Base-by-base conservation (phyloP, 164 flowering plant species). In the Brasenia schreberi region DNA sequence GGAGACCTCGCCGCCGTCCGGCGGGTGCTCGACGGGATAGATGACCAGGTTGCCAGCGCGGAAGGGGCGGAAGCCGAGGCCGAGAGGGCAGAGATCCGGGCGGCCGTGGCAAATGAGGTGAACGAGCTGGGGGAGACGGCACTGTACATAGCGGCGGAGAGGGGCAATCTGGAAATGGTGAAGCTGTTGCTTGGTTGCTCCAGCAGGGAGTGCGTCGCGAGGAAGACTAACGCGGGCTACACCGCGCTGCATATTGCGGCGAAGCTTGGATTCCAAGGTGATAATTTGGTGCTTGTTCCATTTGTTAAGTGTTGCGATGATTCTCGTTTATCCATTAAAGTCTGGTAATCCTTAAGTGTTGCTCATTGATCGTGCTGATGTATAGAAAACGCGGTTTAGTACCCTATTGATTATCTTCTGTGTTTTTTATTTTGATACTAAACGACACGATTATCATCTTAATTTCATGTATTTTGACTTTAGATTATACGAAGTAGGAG, bases 231-330 rank as follows among this genome's bases (percentile, higher is more conserved):
- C 19, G 81, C 85, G 43, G 88, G 87, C 1, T 80, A 84, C 19
- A 86, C 85, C 74, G 78, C 92, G 0, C 67, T 89, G 69, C 96
- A 89, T 69, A 73, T 83, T 53, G 96, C 96, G 42, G 92, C 88
- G 6, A 83, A 69, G 56, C 75, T 81, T 67, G 96, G 96, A 5
- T 87, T 85, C 67, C 80, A 75, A 69, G 88, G 96, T 88, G 67
- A 69, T 39, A 12, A 39, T 60, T 17, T 45, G 53, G 12, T 45
- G 7, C 53, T 45, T 45, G 27, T 23, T 23, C 27, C 27, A 23
- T 23, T 23, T 23, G 2, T 23, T 23, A 0, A 0, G 27, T 23
- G 27, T 23, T 23, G 27, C 0, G 27, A 23, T 23, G 27, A 23
- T 23, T 23, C 27, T 23, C 27, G 27, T 23, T 23, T 23, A 23